Conservation (phyloP, 306 rosid genomes). For the Medicago arabica region DNA sequence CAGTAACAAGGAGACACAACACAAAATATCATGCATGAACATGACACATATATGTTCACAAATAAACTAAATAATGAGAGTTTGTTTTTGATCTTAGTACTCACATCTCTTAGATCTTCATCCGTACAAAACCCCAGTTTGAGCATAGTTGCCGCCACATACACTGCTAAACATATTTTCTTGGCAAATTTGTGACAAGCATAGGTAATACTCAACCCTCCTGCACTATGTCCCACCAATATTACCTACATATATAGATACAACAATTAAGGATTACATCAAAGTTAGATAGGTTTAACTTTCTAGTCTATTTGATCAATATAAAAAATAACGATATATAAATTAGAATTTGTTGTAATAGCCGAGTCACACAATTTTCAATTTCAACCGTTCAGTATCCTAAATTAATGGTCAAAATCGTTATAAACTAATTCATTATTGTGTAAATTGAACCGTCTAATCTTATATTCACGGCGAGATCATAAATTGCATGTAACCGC, state of each 20-base stretch:
- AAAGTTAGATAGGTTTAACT: neutral
- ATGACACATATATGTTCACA: no score
- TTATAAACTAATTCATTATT: no score
- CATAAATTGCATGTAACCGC: no score
- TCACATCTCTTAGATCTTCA: conserved; percentile 71
- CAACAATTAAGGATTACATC: neutral
- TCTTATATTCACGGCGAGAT: no score
- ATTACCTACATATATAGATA: conserved; percentile 53
- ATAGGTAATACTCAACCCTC: conserved; percentile 80
- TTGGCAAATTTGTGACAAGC: conserved; percentile 72
- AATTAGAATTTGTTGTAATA: no score
- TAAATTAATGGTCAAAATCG: no score
- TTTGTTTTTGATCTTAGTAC: conserved; percentile 7
- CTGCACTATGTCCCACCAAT: conserved; percentile 93
- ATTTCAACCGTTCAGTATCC: no score
- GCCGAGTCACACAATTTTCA: no score
- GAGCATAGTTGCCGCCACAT: conserved; percentile 88
- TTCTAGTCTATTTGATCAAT: neutral
- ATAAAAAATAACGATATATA: neutral
- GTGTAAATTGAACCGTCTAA: no score
- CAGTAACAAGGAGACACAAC: no score
- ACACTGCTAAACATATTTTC: conserved; percentile 70
- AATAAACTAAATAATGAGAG: neutral
- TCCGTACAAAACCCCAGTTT: conserved; percentile 59
- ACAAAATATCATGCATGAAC: no score